phyloP scores from a whole-genome alignment of 1,139 yeast genomes.

The Debaryomyces sp. region DNA sequence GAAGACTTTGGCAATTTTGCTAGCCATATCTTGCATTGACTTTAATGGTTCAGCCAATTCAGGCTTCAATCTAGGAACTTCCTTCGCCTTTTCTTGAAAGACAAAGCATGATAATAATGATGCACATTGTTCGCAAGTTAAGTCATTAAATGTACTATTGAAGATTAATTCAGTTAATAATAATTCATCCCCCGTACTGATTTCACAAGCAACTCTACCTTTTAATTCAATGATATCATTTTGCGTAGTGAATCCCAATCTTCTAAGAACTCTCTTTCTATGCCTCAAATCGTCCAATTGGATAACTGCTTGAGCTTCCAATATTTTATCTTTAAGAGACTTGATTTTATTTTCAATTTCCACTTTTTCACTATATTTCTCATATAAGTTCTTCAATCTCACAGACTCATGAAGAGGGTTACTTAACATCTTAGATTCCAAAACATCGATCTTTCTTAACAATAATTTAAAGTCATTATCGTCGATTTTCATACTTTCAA shows the following conservation, averaged over 20 bases:
- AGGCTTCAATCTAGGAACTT: conserved; percentile 80
- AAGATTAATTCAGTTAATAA: conserved; percentile 87
- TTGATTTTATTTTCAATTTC: conserved; percentile 63
- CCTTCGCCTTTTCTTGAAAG: conserved; percentile 94
- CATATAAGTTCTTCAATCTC: conserved; percentile 62
- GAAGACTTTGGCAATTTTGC: conserved; percentile 83
- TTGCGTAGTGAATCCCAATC: conserved; percentile 78
- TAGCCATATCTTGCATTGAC: conserved; percentile 86
- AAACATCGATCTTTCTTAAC: conserved; percentile 75
- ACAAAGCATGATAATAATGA: conserved; percentile 92
- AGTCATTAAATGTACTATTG: conserved; percentile 90
- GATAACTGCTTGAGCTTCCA: conserved; percentile 86
- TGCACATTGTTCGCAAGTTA: conserved; percentile 88
- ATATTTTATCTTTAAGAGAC: conserved; percentile 61
- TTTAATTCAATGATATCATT: conserved; percentile 89
- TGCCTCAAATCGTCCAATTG: conserved; percentile 93
- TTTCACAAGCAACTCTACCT: conserved; percentile 95
- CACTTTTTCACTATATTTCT: conserved; percentile 65
- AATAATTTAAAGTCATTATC: conserved; percentile 75
- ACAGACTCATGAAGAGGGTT: conserved; percentile 75
- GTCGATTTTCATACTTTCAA: conserved; percentile 87
- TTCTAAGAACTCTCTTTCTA: conserved; percentile 86
- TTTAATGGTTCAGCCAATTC: conserved; percentile 89
- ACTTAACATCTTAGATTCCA: conserved; percentile 69
- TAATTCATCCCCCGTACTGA: conserved; percentile 92